Conservation (phyloP, 1,284 basidiomycete genomes). For the Moesziomyces antarcticus region DNA sequence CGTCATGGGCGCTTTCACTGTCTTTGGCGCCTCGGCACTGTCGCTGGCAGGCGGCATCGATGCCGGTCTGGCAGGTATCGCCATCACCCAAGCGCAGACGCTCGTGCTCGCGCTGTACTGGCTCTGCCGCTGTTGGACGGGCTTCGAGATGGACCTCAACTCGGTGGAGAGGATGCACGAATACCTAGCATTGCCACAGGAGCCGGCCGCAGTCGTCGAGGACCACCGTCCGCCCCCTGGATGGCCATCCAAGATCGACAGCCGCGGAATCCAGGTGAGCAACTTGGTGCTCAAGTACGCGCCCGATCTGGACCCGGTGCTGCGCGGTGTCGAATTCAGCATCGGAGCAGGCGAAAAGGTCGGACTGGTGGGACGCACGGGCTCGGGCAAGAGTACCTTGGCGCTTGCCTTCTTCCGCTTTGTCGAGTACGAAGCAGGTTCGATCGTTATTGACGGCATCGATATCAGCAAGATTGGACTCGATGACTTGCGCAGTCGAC, state of each 20-base stretch:
- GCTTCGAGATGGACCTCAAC: slow-evolving; percentile 70
- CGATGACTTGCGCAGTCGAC: slow-evolving; percentile 70
- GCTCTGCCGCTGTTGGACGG: slow-evolving; percentile 46
- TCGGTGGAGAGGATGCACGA: slow-evolving; percentile 71
- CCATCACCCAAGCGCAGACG: slow-evolving; percentile 41
- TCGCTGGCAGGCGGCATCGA: slow-evolving; percentile 63
- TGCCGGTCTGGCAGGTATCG: slow-evolving; percentile 50
- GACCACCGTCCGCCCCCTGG: slow-evolving; percentile 67
- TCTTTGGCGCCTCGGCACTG: slow-evolving; percentile 69
- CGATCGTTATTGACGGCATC: slow-evolving; percentile 57
- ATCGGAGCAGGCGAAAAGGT: slow-evolving; percentile 79
- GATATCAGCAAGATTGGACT: slow-evolving; percentile 71
- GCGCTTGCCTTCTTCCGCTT: slow-evolving; percentile 57
- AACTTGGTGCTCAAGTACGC: slow-evolving; percentile 70
- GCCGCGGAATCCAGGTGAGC: slow-evolving; percentile 68
- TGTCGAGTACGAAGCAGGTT: slow-evolving; percentile 50
- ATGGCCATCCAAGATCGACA: slow-evolving; percentile 70
- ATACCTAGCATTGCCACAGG: slow-evolving; percentile 68
- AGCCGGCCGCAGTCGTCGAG: slow-evolving; percentile 69
- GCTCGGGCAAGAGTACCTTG: slow-evolving; percentile 68
- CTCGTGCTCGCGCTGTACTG: slow-evolving; percentile 70
- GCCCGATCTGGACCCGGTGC: slow-evolving; percentile 70
- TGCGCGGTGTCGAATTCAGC: slow-evolving; percentile 70
- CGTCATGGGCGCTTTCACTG: slow-evolving; percentile 70
- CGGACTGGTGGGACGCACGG: slow-evolving; percentile 81